Evolutionary conservation across 2,329 filamentous ascomycete species (phyloP).

Genomic region (Leptodontidium sp.): DNA sequence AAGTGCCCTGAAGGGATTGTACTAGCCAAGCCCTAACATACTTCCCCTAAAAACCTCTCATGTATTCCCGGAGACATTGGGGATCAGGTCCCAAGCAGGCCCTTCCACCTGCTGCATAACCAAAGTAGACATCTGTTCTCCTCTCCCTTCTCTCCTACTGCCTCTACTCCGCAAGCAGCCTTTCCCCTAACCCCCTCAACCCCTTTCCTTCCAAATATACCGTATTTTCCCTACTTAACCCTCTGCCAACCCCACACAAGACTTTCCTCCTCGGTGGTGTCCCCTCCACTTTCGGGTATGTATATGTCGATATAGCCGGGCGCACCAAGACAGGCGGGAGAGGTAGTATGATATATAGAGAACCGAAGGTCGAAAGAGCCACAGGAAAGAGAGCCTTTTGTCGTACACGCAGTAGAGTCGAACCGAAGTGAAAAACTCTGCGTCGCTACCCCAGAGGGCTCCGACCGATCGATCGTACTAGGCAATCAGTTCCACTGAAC

Average conservation of each 20-base stretch:
- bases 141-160: background rate
- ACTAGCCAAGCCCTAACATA: background rate
- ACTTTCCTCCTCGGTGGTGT: too few relatives aligned
- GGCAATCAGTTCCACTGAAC: constrained; percentile 3
- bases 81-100: background rate
- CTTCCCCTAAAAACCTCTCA: background rate
- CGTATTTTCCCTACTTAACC: too few relatives aligned
- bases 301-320: too few relatives aligned
- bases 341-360: background rate
- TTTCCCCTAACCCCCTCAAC: background rate
- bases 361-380: constrained; percentile 1
- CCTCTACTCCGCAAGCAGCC: background rate
- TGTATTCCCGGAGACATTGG: background rate
- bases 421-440: background rate
- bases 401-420: background rate
- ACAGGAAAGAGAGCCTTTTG: background rate
- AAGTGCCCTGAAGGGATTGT: background rate
- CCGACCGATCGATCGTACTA: constrained; percentile 1
- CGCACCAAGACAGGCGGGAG: background rate
- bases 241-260: too few relatives aligned
- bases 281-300: too few relatives aligned
- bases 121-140: background rate
- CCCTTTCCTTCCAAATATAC: too few relatives aligned
- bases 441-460: background rate
- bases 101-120: background rate